phyloP scores from a whole-genome alignment of 2,329 filamentous ascomycete species.

The Pseudocercospora musae region DNA sequence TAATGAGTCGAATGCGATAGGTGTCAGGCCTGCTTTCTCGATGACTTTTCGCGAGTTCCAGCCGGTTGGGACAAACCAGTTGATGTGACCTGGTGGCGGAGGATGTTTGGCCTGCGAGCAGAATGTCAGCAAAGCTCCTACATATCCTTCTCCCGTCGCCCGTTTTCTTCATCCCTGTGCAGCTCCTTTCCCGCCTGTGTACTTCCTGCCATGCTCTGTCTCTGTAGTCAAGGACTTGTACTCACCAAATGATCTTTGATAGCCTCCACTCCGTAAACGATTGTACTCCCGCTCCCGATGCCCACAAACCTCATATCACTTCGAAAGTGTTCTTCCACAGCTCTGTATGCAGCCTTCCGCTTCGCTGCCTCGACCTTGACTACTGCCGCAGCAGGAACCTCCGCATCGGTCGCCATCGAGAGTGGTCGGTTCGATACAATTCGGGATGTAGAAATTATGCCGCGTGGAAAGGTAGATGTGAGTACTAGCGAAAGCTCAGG shows the following conservation, averaged over 20 bases:
- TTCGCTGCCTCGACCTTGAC: constrained; percentile 65
- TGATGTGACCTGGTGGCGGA: constrained; percentile 52
- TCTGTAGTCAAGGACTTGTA: background rate
- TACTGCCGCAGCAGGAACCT: constrained; percentile 7
- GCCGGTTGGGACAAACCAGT: constrained; percentile 89
- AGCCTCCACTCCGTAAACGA: constrained; percentile 80
- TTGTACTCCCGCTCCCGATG: constrained; percentile 78
- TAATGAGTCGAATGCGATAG: constrained; percentile 74
- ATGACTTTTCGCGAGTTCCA: constrained; percentile 89
- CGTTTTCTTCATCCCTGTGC: background rate
- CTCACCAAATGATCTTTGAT: constrained; percentile 59
- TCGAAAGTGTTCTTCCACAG: constrained; percentile 69
- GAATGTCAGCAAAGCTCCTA: background rate
- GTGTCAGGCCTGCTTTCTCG: constrained; percentile 69
- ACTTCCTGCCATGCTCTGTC: background rate
- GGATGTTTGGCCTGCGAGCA: constrained; percentile 23
- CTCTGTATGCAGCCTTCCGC: constrained; percentile 68
- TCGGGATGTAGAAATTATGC: background rate
- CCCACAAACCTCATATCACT: constrained; percentile 63
- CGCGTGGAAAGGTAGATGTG: background rate
- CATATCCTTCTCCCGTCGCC: background rate
- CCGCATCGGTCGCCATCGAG: constrained; percentile 11
- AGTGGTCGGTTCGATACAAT: background rate
- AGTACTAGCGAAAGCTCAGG: background rate
- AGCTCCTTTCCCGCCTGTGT: background rate